Evolutionary conservation across 2,329 filamentous ascomycete species (phyloP).

Genomic region (Pleurostoma richardsiae): DNA sequence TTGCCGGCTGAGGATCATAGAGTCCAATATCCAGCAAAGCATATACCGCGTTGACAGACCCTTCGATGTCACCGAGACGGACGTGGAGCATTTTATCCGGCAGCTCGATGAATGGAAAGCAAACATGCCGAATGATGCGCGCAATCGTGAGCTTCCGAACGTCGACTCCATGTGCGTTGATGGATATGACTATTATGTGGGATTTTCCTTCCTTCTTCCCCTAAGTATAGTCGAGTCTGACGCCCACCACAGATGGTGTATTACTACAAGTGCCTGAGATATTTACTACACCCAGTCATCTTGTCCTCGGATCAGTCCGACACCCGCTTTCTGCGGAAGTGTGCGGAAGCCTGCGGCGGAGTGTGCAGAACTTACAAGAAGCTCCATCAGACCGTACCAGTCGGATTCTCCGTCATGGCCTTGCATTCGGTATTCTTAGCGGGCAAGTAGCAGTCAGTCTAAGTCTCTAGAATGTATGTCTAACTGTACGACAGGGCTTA

Average conservation of each 20-base stretch:
- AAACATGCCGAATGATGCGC: conserved; percentile 8
- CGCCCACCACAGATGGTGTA: conserved; percentile 13
- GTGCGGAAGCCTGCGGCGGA: conserved; percentile 19
- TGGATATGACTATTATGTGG: conserved; percentile 15
- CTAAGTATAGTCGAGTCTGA: neutral
- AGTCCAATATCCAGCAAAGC: conserved; percentile 14
- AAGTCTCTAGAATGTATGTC: neutral
- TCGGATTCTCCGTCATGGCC: conserved; percentile 20
- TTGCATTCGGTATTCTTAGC: conserved; percentile 20
- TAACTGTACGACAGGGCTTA: conserved; percentile 13
- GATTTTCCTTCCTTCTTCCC: neutral
- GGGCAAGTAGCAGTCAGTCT: conserved; percentile 4
- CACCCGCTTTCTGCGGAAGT: conserved; percentile 10
- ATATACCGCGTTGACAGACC: conserved; percentile 12
- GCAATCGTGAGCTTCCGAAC: neutral
- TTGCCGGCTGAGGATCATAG: conserved; percentile 12
- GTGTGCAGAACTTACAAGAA: conserved; percentile 20
- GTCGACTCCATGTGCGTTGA: conserved; percentile 10
- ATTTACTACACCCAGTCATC: conserved; percentile 15
- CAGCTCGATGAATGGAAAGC: conserved; percentile 12
- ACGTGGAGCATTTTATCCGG: conserved; percentile 10
- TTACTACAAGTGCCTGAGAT: conserved; percentile 16
- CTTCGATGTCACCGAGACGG: conserved; percentile 1
- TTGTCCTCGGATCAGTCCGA: conserved; percentile 8
- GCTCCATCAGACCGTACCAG: conserved; percentile 18